Conservation (phyloP, 1,284 basidiomycete genomes). For the Cutaneotrichosporon daszewskae region DNA sequence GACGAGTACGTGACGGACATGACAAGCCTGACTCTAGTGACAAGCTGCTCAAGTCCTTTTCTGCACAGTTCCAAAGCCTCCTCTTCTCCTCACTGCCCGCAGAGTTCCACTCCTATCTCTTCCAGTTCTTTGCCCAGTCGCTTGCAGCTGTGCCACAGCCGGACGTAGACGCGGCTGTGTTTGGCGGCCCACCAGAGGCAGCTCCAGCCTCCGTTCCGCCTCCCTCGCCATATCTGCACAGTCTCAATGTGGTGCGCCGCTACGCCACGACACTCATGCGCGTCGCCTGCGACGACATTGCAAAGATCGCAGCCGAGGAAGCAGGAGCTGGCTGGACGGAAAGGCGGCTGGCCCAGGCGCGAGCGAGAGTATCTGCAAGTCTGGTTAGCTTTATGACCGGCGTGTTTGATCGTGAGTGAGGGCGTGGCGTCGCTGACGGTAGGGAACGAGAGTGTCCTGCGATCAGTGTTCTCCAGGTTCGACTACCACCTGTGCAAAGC, state of each 20-base stretch:
- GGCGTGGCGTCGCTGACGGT: not conserved
- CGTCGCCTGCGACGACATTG: conserved; percentile 78
- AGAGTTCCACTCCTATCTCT: conserved; percentile 34
- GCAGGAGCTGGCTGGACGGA: conserved; percentile 66
- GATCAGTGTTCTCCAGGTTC: conserved; percentile 76
- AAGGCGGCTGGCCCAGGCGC: conserved; percentile 58
- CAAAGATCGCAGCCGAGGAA: conserved; percentile 60
- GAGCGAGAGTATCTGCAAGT: conserved; percentile 68
- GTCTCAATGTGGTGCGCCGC: conserved; percentile 71
- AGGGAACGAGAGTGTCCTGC: conserved; percentile 52
- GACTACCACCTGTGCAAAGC: conserved; percentile 88
- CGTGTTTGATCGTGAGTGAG: conserved; percentile 56
- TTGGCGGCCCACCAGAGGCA: conserved; percentile 6
- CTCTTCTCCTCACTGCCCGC: conserved; percentile 40
- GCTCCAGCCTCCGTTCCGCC: conserved; percentile 16
- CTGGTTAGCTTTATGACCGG: conserved; percentile 77
- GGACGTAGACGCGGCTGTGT: not conserved
- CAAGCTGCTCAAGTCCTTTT: conserved; percentile 26
- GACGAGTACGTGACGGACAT: conserved; percentile 30
- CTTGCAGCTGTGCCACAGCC: conserved; percentile 18
- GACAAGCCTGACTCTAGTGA: conserved; percentile 13
- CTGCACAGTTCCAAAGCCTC: conserved; percentile 33
- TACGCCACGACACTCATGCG: conserved; percentile 77
- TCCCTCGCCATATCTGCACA: conserved; percentile 54
- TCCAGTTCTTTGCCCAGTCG: conserved; percentile 30